Evolutionary conservation across 768 basidiomycete species (phyloP), one percentile per base, ranked within the genome.

Genomic region (Sarcodon aspratus): DNA sequence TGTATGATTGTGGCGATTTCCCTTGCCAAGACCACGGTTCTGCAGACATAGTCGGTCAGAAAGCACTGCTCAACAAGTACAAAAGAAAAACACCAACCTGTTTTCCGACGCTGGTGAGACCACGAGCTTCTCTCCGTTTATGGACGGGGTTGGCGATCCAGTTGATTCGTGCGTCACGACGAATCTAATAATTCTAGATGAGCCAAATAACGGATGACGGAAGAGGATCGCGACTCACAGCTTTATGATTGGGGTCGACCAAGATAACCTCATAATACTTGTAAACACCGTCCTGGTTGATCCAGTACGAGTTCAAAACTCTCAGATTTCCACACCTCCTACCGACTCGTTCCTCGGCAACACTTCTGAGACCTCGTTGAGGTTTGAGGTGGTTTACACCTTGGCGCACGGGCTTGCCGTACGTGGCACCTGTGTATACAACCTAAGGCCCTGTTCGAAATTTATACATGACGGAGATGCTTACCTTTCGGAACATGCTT

Each of bases 221-320:
- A 15, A 21, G 48, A 45, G 7, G 35, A 18, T 33, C 33, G 37
- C 32, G 7, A 69, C 90, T 60, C 64, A 93, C 91, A 60, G 88
- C 91, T 65, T 92, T 94, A 75, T 95, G 91, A 64, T 65, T 82
- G 51, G 92, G 92, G 63, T 99, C 96, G 51, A 99, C 94, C 56
- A 96, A 80, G 66, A 99, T 98, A 61, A 99, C 91, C 67, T 99
- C 96, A 73, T 82, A 99, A 75, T 96, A 97, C 68, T 95, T 96
- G 81, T 95, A 96, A 32, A 96, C 89, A 69, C 93, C 92, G 64
- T 97, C 93, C 71, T 95, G 92, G 72, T 98, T 98, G 63, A 99
- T 73, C 96, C 96, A 99, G 79, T 98, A 98, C 44, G 95, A 97
- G 73, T 95, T 96, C 61, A 96, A 66, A 55, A 99, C 96, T 49